Base-by-base conservation (phyloP, 1,284 basidiomycete species). In the Ganoderma resinaceum region DNA sequence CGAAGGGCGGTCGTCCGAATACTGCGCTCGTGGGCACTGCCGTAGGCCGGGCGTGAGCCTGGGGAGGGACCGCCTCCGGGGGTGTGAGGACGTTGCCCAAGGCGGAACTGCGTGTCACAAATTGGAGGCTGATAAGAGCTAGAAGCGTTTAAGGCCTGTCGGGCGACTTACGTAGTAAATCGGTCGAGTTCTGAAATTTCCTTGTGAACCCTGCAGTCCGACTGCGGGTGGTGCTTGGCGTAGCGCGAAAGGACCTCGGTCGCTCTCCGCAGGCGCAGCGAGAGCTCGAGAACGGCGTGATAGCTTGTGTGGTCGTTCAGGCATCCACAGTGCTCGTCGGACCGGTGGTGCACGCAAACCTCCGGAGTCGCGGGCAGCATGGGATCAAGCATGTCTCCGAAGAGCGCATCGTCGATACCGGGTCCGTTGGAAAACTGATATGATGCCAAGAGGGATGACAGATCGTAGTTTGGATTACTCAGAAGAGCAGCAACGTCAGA, bases 251-350 rank as follows among this genome's bases (percentile, higher is more conserved):
- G 85, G 42, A 86, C 80, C 67, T 89, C 84, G 31, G 85, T 85
- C 2, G 88, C 87, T 71, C 84, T 87, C 38, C 89, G 82, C 37
- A 91, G 82, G 63, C 88, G 82, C 37, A 90, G 79, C 1, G 89
- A 91, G 33, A 91, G 80, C 72, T 91, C 89, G 11, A 91, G 84
- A 33, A 89, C 81, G 46, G 84, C 85, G 65, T 81, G 86, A 74
- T 91, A 90, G 72, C 80, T 85, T 37, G 81, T 75, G 35, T 81
- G 72, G 67, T 90, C 87, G 63, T 84, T 80, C 53, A 91, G 80
- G 73, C 90, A 91, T 8, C 86, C 87, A 68, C 89, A 91, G 63
- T 87, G 86, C 9, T 81, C 80, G 31, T 72, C 74, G 26, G 29
- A 12, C 66, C 62, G 57, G 62, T 61, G 61, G n/a, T 57, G 46